These are phyloP conservation scores for Syzygium syzygioides DNA, from an alignment of 441 rosid species.

Conservation along the genomic window DNA sequence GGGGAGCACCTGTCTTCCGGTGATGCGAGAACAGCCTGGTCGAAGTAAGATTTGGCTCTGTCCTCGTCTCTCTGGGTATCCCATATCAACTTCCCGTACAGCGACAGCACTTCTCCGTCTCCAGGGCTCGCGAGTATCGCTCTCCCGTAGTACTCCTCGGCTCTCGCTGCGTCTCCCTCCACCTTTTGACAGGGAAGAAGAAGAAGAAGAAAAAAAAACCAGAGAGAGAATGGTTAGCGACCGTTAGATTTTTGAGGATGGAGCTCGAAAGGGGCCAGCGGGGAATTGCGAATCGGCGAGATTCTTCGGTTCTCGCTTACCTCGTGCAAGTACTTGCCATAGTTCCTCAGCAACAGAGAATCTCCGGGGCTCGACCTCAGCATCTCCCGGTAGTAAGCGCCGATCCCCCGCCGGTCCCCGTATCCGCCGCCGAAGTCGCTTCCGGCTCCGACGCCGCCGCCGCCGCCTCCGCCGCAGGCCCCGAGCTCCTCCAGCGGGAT, in stretches of 20 bases:
- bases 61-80: conserved; percentile 45
- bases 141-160: conserved; percentile 76
- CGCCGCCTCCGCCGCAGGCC: conserved; percentile 34
- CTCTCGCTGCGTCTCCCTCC: conserved; percentile 56
- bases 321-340: conserved; percentile 68
- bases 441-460: conserved; percentile 32
- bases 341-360: conserved; percentile 62
- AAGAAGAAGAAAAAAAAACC: background rate
- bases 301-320: conserved; percentile 31
- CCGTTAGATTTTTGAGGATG: background rate
- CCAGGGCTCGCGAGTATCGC: conserved; percentile 69
- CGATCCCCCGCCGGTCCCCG: conserved; percentile 37
- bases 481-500: conserved; percentile 34
- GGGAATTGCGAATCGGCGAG: background rate
- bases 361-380: conserved; percentile 55
- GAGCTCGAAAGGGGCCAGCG: background rate
- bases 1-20: conserved; percentile 59
- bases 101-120: conserved; percentile 65
- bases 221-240: background rate
- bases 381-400: conserved; percentile 57
- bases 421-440: conserved; percentile 1
- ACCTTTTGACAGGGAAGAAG: conserved; percentile 29
- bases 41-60: conserved; percentile 61
- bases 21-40: conserved; percentile 63
- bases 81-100: conserved; percentile 83